Percentiles rank a stretch among this genome's conserved stretches.
Conservation (phyloP, 192 early-diverging fungal genomes). For the Coemansia sp. region DNA sequence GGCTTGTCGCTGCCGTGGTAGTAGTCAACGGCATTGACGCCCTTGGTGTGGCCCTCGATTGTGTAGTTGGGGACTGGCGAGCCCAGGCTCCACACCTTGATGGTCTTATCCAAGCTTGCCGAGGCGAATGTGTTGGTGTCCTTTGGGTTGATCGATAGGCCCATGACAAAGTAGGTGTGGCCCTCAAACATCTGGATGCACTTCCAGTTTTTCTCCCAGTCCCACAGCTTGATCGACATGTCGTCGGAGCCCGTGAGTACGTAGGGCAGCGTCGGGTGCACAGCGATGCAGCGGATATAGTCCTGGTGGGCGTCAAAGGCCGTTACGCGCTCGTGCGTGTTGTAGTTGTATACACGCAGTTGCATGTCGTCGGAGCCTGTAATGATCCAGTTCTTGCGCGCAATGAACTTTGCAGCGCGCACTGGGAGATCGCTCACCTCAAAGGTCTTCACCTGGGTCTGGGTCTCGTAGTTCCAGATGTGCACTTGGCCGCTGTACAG, state of each 20-base stretch:
- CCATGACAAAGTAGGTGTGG: slow-evolving; percentile 97
- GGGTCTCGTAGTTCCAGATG: slow-evolving; percentile 99
- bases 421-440: slow-evolving; percentile 95
- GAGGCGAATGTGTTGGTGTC: slow-evolving; percentile 99
- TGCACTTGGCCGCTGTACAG: slow-evolving; percentile 94
- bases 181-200: slow-evolving; percentile 96
- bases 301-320: slow-evolving; percentile 96
- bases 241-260: slow-evolving; percentile 95
- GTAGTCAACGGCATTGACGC: slow-evolving; percentile 98
- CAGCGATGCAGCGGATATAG: slow-evolving; percentile 94
- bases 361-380: slow-evolving; percentile 98
- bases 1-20: slow-evolving; percentile 98
- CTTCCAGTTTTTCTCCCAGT: slow-evolving; percentile 99
- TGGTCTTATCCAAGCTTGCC: slow-evolving; percentile 91
- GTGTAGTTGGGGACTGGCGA: slow-evolving; percentile 94
- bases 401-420: slow-evolving; percentile 95
- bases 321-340: slow-evolving; percentile 96
- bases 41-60: slow-evolving; percentile 95
- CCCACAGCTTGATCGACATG: slow-evolving; percentile 97
- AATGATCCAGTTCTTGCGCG: slow-evolving; percentile 96
- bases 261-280: slow-evolving; percentile 94
- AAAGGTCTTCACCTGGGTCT: slow-evolving; percentile 94
- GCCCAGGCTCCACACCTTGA: slow-evolving; percentile 98
- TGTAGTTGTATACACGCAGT: slow-evolving; percentile 98
- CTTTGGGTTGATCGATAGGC: slow-evolving; percentile 97